Evolutionary conservation across 306 rosid genomes (phyloP), one percentile per base, ranked within the genome.

Genomic region (Quillaja saponaria): DNA sequence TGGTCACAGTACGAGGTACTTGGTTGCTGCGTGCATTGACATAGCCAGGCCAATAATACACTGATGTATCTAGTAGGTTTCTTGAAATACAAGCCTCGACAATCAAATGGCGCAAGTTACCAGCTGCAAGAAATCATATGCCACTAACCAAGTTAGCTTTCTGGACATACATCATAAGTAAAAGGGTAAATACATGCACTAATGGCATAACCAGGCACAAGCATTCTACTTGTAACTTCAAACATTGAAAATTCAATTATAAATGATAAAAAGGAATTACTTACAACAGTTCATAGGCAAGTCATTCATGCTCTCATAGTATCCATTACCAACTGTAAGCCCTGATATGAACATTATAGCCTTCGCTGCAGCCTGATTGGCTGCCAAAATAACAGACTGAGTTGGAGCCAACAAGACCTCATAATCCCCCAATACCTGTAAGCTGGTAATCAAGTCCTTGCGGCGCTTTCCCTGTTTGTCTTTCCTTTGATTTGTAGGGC

Each of bases 341-440:
- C 90, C 85, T 47, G 97, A 78, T 53, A 80, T 61, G 62, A 73
- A 80, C 88, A 84, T 64, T 61, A 75, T 75, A 61, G 96, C 96
- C 81, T 88, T 91, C 69, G 83, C 81, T 60, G 96, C 95, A 80
- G 97, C 97, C 79, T 91, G 87, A 84, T 91, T 91, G 66, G 83
- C 96, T 46, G 66, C 84, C 45, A 47, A 63, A 70, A 49, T 56
- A 76, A 82, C 78, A 74, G 78, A 68, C 66, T 76, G 86, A 68
- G 96, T 95, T 48, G 96, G 79, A 58, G 72, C 74, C 69, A 91
- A 66, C 67, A 91, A 84, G 81, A 63, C 49, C 56, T 80, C 85
- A 58, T 78, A 84, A 63, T 88, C 83, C 48, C 97, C 95, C 80
- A 91, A 76, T 61, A 66, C 68, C 80, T 85, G 91, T 75, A 91